These are phyloP conservation scores for Golubevia sp. DNA, from an alignment of 1,284 basidiomycete genomes.

Conservation along the genomic window DNA sequence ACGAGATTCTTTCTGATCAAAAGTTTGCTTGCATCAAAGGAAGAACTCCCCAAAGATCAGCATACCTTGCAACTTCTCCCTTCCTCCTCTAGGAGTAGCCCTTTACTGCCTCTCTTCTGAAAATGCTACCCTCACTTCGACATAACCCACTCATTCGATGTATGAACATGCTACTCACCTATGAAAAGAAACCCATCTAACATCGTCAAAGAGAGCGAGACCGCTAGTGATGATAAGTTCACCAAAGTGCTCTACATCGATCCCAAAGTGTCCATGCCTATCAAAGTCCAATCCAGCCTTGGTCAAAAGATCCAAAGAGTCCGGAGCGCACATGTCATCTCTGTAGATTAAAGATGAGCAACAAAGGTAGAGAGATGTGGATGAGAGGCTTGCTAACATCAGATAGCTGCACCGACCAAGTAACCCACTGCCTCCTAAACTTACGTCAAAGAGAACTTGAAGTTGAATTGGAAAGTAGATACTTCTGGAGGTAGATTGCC, in stretches of 20 bases:
- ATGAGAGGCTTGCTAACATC: neutral
- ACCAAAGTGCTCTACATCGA: conserved; percentile 91
- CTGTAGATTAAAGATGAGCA: conserved; percentile 63
- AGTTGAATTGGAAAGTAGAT: conserved; percentile 99
- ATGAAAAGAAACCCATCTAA: conserved; percentile 97
- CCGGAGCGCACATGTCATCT: conserved; percentile 97
- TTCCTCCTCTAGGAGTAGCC: too few species aligned
- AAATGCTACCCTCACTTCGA: too few species aligned
- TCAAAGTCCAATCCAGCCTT: conserved; percentile 96
- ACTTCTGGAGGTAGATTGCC: conserved; percentile 80
- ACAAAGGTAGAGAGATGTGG: neutral
- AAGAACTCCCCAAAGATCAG: too few species aligned
- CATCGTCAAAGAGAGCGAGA: conserved; percentile 83
- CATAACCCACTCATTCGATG: too few species aligned
- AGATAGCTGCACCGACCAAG: neutral
- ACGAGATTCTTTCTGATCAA: too few species aligned
- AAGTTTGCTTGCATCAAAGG: too few species aligned
- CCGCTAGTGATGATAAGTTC: conserved; percentile 96
- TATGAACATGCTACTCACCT: too few species aligned
- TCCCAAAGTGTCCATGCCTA: conserved; percentile 87
- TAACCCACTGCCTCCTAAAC: neutral
- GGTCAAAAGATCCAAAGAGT: conserved; percentile 90
- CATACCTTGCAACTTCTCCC: too few species aligned
- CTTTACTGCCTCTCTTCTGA: too few species aligned
- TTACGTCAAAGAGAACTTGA: conserved; percentile 70